phyloP scores from a whole-genome alignment of 2,329 filamentous ascomycete species.

The Colletotrichum sp. region DNA sequence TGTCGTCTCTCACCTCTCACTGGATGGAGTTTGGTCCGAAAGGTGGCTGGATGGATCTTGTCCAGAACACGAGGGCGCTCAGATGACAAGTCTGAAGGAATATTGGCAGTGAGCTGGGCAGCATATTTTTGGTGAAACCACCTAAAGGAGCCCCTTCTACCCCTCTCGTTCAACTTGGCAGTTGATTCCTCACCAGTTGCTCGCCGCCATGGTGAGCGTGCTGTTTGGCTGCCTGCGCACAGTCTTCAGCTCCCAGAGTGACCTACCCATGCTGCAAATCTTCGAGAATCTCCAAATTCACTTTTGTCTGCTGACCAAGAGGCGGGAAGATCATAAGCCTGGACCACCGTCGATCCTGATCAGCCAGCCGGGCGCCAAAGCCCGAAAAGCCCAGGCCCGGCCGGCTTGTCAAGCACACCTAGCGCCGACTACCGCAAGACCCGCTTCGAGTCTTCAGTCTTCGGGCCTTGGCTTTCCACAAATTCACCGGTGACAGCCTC shows the following conservation, averaged over 20 bases:
- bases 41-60: not conserved
- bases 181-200: not conserved
- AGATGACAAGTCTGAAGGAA: conserved; percentile 4
- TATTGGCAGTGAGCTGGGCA: not conserved
- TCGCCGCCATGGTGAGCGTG: not conserved
- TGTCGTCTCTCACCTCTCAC: not conserved
- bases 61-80: conserved; percentile 2
- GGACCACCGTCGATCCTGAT: conserved; percentile 2
- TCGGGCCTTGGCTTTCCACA: not conserved
- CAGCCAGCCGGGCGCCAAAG: not conserved
- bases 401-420: not conserved
- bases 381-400: not conserved
- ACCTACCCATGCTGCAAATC: not conserved
- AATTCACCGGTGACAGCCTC: not conserved
- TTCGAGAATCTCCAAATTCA: not conserved
- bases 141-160: not conserved
- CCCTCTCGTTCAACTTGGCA: conserved; percentile 1
- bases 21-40: not conserved
- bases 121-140: conserved; percentile 15
- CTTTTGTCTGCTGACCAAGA: not conserved
- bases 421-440: not conserved
- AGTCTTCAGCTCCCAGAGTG: not conserved
- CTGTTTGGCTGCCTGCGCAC: not conserved
- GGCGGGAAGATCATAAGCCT: conserved; percentile 4
- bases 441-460: not conserved